These are phyloP conservation scores for Rhizophagus prolifer DNA, from an alignment of 192 early-diverging fungal species.

Conservation along the genomic window DNA sequence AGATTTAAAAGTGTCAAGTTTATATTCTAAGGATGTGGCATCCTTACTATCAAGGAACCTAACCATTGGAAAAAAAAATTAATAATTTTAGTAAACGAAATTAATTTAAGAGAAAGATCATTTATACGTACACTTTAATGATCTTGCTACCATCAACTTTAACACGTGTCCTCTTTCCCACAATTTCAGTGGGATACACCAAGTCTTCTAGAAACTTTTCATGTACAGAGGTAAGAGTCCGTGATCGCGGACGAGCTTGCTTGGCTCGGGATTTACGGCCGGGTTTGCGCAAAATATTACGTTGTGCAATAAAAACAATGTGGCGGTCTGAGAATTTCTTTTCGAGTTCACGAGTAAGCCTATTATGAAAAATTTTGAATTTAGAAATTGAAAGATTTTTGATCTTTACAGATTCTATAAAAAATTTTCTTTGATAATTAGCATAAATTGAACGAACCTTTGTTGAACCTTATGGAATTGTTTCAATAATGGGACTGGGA, in stretches of 20 bases:
- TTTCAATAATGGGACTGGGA: constrained; percentile 93
- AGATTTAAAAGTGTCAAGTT: constrained; percentile 95
- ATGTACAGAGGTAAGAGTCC: constrained; percentile 96
- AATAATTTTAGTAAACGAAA: not conserved
- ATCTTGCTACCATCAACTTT: constrained; percentile 91
- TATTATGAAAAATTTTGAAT: constrained; percentile 11
- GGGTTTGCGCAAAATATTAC: constrained; percentile 94
- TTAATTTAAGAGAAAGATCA: not conserved
- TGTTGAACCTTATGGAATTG: constrained; percentile 96
- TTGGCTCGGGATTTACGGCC: constrained; percentile 83
- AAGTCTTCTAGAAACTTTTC: constrained; percentile 96
- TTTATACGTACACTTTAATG: constrained; percentile 82
- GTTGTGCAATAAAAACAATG: constrained; percentile 89
- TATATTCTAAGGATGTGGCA: constrained; percentile 95
- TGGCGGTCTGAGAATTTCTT: constrained; percentile 99
- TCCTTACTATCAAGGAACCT: constrained; percentile 97
- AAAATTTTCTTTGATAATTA: not conserved
- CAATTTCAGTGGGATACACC: constrained; percentile 98
- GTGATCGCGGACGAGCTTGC: constrained; percentile 93
- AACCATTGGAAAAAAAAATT: constrained; percentile 2
- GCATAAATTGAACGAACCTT: constrained; percentile 44
- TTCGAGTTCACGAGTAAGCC: constrained; percentile 98
- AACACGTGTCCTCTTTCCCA: constrained; percentile 97
- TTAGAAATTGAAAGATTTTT: not conserved
- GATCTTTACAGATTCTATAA: not conserved